A percentile compares a stretch with the other conserved stretches of the same genome.
These are phyloP conservation scores for Handroanthus guayacan DNA, from an alignment of 257 asterid species.

Conservation along the genomic window DNA sequence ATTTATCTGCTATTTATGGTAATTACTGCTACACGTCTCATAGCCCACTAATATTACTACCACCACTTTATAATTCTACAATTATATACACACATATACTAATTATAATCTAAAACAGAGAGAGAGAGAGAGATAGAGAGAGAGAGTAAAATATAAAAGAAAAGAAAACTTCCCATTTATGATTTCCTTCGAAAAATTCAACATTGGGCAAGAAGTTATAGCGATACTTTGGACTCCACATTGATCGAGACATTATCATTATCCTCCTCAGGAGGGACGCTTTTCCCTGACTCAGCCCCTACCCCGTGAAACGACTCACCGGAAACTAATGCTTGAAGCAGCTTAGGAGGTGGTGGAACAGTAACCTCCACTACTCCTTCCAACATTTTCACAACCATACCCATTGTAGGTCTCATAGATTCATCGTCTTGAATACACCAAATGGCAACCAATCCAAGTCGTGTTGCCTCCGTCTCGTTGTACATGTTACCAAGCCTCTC, in stretches of 20 bases:
- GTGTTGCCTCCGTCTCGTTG: conserved; percentile 55
- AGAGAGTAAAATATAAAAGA: not conserved
- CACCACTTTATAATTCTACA: too few species aligned
- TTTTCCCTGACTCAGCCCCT: conserved; percentile 46
- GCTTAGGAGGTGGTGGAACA: conserved; percentile 75
- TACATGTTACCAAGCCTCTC: conserved; percentile 59
- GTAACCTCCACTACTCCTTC: conserved; percentile 83
- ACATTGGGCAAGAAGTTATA: conserved; percentile 22
- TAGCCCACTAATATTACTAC: too few species aligned
- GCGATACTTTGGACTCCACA: conserved; percentile 44
- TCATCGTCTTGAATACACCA: conserved; percentile 94
- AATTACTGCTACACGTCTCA: too few species aligned
- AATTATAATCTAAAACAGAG: too few species aligned
- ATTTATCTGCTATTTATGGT: too few species aligned
- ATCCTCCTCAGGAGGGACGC: conserved; percentile 40
- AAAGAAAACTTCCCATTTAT: conserved; percentile 18
- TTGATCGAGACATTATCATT: conserved; percentile 43
- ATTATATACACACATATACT: too few species aligned
- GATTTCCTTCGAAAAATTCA: not conserved
- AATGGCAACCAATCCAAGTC: conserved; percentile 62
- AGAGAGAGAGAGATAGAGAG: too few species aligned
- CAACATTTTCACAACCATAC: conserved; percentile 85
- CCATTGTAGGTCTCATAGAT: conserved; percentile 74
- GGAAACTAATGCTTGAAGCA: conserved; percentile 84
- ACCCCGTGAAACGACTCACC: conserved; percentile 80